These are phyloP conservation scores for Carex littledalei DNA, from an alignment of 176 grass and related monocot genomes.

Conservation along the genomic window DNA sequence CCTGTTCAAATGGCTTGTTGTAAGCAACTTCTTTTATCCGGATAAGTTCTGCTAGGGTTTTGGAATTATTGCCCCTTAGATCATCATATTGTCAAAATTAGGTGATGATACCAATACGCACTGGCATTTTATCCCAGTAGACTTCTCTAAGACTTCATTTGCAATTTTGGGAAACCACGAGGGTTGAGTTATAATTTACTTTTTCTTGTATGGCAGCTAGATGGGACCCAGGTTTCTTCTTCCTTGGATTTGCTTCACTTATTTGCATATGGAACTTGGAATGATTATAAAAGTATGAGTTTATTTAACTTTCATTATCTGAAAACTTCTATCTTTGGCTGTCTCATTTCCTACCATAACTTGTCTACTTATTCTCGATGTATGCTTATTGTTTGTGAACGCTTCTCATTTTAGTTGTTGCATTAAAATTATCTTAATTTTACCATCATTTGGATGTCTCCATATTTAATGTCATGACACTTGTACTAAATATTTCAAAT, in stretches of 20 bases:
- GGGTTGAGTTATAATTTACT: not conserved
- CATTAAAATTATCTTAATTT: not conserved
- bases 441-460: slow-evolving; percentile 10
- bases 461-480: not conserved
- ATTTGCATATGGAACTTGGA: slow-evolving; percentile 96
- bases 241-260: slow-evolving; percentile 88
- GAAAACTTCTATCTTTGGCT: not conserved
- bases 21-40: not conserved
- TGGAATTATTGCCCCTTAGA: not conserved
- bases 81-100: not conserved
- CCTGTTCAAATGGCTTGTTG: not conserved
- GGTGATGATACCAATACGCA: not conserved
- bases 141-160: not conserved
- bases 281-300: slow-evolving; percentile 88
- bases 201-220: slow-evolving; percentile 41
- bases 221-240: slow-evolving; percentile 66
- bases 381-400: not conserved
- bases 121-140: not conserved
- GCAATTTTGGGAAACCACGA: slow-evolving; percentile 21
- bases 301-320: not conserved
- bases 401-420: not conserved
- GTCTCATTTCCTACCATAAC: not conserved
- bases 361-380: not conserved
- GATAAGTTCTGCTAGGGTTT: slow-evolving; percentile 15
- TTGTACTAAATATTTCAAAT: not conserved